Evolutionary conservation across 495 filamentous ascomycete genomes (phyloP).

Genomic region (Podospora pseudopauciseta): DNA sequence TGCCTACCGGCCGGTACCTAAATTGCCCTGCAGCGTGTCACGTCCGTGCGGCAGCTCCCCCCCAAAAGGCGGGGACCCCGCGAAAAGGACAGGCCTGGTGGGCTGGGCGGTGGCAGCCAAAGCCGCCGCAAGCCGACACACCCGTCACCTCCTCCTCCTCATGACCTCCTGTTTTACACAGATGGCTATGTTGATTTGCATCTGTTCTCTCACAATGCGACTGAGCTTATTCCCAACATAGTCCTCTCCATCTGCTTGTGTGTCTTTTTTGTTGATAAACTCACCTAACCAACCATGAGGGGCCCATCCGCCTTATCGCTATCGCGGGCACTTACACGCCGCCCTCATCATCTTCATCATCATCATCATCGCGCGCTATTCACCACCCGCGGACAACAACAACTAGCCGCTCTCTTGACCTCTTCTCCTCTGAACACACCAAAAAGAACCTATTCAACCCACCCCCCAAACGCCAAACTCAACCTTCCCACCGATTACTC

Average conservation of each 20-base stretch:
- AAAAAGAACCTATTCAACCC: conserved; percentile 41
- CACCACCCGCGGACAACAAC: not conserved
- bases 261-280: conserved; percentile 1
- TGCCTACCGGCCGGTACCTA: not conserved
- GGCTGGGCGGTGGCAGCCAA: conserved; percentile 15
- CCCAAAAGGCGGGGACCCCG: conserved; percentile 6
- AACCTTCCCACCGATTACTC: conserved; percentile 90
- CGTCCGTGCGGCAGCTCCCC: conserved; percentile 1
- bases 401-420: not conserved
- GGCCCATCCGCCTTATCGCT: conserved; percentile 15
- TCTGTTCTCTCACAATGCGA: not conserved
- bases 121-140: conserved; percentile 33
- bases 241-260: not conserved
- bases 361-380: too few species aligned
- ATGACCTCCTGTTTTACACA: not conserved
- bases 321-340: conserved; percentile 17
- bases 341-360: not conserved
- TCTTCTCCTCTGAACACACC: not conserved
- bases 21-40: conserved; percentile 11
- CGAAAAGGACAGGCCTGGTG: not conserved
- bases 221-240: not conserved
- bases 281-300: conserved; percentile 23
- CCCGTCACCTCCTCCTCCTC: conserved; percentile 9
- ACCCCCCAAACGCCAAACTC: conserved; percentile 55
- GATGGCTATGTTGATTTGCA: not conserved